Conservation (phyloP, 768 basidiomycete genomes). For the Tubosaeta brunneosetosa region DNA sequence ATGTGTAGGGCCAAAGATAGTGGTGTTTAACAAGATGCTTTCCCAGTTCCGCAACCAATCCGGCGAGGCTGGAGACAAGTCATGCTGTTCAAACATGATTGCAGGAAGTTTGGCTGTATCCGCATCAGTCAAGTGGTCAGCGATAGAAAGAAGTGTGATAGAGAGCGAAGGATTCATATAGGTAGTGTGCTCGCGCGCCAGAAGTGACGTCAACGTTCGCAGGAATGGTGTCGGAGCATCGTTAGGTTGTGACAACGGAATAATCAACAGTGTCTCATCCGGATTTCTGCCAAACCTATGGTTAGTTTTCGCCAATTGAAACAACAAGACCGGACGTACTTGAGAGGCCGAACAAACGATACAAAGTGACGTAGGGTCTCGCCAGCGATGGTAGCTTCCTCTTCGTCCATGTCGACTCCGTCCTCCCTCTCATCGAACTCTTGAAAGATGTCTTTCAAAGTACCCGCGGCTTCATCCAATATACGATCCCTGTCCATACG, state of each 20-base stretch:
- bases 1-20: constrained; percentile 38
- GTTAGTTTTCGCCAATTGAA: constrained; percentile 2
- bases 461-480: constrained; percentile 64
- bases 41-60: constrained; percentile 71
- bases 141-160: constrained; percentile 57
- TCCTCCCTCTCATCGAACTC: constrained; percentile 68
- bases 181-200: constrained; percentile 57
- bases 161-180: constrained; percentile 60
- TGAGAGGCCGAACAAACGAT: constrained; percentile 52
- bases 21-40: constrained; percentile 47
- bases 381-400: constrained; percentile 63
- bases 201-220: constrained; percentile 54
- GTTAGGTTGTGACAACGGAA: constrained; percentile 52
- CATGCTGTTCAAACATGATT: constrained; percentile 62
- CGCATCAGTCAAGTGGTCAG: constrained; percentile 63
- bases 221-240: constrained; percentile 59
- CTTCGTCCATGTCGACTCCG: constrained; percentile 51
- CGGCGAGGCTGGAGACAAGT: constrained; percentile 65
- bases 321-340: constrained; percentile 37
- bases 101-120: constrained; percentile 61
- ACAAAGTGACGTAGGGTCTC: constrained; percentile 56
- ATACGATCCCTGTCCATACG: constrained; percentile 47
- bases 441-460: constrained; percentile 68
- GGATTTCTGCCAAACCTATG: constrained; percentile 33
- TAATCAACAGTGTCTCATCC: constrained; percentile 41